Evolutionary conservation across 192 early-diverging fungal genomes (phyloP).

Genomic region (Powellomyces hirtus): DNA sequence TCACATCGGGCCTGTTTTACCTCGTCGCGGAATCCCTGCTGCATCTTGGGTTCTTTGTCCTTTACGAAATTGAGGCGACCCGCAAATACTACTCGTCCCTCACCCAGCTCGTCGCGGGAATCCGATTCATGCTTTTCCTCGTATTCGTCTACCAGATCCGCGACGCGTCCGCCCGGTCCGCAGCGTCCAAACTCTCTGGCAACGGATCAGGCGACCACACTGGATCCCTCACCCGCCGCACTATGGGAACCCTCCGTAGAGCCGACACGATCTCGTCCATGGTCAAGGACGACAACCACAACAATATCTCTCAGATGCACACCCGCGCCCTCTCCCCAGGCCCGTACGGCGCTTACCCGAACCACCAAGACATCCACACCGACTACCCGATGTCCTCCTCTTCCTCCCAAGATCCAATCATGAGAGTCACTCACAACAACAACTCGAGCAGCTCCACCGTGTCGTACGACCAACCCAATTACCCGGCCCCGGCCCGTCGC

Average conservation of each 20-base stretch:
- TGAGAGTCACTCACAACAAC: not conserved
- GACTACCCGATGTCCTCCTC: not conserved
- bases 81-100: conserved; percentile 4
- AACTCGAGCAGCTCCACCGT: not conserved
- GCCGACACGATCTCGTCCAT: not conserved
- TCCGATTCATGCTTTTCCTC: conserved; percentile 10
- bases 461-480: not conserved
- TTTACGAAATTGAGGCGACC: not conserved
- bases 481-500: not conserved
- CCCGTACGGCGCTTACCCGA: not conserved
- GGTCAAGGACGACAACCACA: not conserved
- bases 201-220: not conserved
- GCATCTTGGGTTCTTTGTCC: not conserved
- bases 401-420: not conserved
- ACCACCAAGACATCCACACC: not conserved
- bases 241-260: not conserved
- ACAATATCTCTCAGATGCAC: not conserved
- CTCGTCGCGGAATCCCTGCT: conserved; percentile 11
- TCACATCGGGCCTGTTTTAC: conserved; percentile 1
- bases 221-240: not conserved
- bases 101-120: not conserved
- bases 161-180: conserved; percentile 1
- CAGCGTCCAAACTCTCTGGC: not conserved
- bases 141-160: conserved; percentile 15
- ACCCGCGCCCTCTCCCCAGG: not conserved